phyloP scores from a whole-genome alignment of 108 stramenopile genomes.

The Cyclotella atomus region DNA sequence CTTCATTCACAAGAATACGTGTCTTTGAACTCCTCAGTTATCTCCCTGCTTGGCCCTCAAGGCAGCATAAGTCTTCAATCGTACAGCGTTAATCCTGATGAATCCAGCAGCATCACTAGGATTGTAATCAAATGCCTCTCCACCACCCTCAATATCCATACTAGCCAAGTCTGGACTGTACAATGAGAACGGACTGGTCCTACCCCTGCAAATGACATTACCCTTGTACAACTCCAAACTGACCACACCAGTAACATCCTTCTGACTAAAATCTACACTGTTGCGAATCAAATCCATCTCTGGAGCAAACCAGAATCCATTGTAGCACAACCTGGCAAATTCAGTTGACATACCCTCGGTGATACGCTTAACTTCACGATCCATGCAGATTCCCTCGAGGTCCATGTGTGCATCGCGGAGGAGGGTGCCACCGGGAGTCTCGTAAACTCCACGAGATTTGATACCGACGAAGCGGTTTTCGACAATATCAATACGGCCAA shows the following conservation, averaged over 20 bases:
- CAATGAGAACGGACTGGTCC: slow-evolving; percentile 84
- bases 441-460: slow-evolving; percentile 99
- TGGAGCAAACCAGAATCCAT: slow-evolving; percentile 99
- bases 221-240: slow-evolving; percentile 96
- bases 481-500: slow-evolving; percentile 98
- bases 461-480: slow-evolving; percentile 99
- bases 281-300: slow-evolving; percentile 98
- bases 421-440: slow-evolving; percentile 98
- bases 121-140: slow-evolving; percentile 97
- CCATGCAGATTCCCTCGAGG: slow-evolving; percentile 95
- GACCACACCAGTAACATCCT: slow-evolving; percentile 91
- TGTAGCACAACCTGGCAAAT: slow-evolving; percentile 98
- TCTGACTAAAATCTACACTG: slow-evolving; percentile 86
- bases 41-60: slow-evolving; percentile 74
- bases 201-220: slow-evolving; percentile 88
- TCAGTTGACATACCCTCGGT: slow-evolving; percentile 89
- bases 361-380: slow-evolving; percentile 98
- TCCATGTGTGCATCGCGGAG: slow-evolving; percentile 96
- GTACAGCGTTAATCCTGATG: slow-evolving; percentile 97
- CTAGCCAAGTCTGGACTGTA: slow-evolving; percentile 97
- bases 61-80: slow-evolving; percentile 97
- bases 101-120: slow-evolving; percentile 98
- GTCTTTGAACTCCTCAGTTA: too few relatives aligned
- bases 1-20: too few relatives aligned
- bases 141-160: slow-evolving; percentile 98